Conservation (phyloP, 352 stramenopile genomes). For the Porosira glacialis region DNA sequence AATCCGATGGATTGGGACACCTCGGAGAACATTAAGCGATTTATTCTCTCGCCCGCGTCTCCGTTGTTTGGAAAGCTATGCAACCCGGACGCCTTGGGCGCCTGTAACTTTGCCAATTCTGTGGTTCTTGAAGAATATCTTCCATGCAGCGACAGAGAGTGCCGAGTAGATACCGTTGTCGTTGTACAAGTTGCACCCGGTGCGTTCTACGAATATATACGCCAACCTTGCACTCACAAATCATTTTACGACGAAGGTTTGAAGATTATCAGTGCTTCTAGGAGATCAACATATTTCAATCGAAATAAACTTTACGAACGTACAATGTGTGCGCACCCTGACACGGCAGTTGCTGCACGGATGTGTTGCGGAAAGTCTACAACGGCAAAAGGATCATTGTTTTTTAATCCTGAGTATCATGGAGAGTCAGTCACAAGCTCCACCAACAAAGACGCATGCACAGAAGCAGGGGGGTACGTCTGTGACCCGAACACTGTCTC, state of each 20-base stretch:
- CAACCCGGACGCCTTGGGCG: conserved; percentile 21
- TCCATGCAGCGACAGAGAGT: conserved; percentile 49
- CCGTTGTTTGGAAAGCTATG: conserved; percentile 54
- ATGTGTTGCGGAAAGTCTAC: conserved; percentile 26
- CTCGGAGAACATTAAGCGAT: conserved; percentile 53
- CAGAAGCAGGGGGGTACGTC: conserved; percentile 32
- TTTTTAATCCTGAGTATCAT: conserved; percentile 28
- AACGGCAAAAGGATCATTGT: neutral
- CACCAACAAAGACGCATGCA: conserved; percentile 39
- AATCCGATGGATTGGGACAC: conserved; percentile 38
- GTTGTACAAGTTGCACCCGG: conserved; percentile 48
- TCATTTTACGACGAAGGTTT: conserved; percentile 49
- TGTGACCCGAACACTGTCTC: conserved; percentile 49
- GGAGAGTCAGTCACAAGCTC: conserved; percentile 23
- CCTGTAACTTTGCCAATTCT: conserved; percentile 48
- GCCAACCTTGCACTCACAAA: conserved; percentile 52
- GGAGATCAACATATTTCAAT: too few species aligned
- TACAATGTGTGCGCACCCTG: conserved; percentile 53
- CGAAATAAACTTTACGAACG: conserved; percentile 14
- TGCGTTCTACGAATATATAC: conserved; percentile 62
- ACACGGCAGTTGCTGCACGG: conserved; percentile 26
- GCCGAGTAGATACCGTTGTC: conserved; percentile 44
- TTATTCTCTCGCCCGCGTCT: conserved; percentile 43
- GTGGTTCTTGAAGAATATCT: conserved; percentile 49
- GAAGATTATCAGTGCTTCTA: conserved; percentile 55